A percentile compares a stretch with the other conserved stretches of the same genome.
These are phyloP conservation scores for Entamoeba histolytica DNA, from an alignment of 208 protist species.

Conservation along the genomic window DNA sequence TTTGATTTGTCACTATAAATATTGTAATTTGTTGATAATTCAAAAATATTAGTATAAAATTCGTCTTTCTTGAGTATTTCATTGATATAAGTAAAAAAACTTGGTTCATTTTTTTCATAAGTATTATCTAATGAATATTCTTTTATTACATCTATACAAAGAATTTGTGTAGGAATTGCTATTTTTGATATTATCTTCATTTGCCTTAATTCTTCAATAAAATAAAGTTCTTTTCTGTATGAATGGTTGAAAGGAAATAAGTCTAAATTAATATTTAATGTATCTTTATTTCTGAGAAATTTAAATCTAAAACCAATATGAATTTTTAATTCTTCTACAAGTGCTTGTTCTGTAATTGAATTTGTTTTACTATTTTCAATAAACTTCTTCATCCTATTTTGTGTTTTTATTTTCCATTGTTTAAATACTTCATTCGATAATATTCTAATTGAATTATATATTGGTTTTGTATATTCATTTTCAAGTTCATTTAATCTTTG, in stretches of 20 bases:
- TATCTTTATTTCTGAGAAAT: neutral
- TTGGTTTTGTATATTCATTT: neutral
- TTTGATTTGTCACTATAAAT: neutral
- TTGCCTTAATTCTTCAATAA: neutral
- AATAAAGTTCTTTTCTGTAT: neutral
- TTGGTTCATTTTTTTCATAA: neutral
- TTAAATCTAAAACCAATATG: neutral
- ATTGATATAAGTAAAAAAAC: neutral
- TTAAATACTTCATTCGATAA: neutral
- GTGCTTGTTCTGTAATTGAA: neutral
- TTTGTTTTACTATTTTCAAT: neutral
- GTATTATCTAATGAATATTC: neutral
- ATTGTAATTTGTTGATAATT: no score
- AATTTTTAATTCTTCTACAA: neutral
- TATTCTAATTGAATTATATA: neutral
- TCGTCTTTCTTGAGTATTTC: no score
- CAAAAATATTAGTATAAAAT: no score
- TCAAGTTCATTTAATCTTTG: neutral
- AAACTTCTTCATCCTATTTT: neutral
- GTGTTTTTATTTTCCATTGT: neutral
- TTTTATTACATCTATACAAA: neutral
- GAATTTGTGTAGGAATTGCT: neutral
- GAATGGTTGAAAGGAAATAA: neutral
- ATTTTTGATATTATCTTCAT: neutral
- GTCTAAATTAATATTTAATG: neutral